These are phyloP conservation scores for Ramicandelaber brevisporus DNA, from an alignment of 192 early-diverging fungal species.

Conservation along the genomic window DNA sequence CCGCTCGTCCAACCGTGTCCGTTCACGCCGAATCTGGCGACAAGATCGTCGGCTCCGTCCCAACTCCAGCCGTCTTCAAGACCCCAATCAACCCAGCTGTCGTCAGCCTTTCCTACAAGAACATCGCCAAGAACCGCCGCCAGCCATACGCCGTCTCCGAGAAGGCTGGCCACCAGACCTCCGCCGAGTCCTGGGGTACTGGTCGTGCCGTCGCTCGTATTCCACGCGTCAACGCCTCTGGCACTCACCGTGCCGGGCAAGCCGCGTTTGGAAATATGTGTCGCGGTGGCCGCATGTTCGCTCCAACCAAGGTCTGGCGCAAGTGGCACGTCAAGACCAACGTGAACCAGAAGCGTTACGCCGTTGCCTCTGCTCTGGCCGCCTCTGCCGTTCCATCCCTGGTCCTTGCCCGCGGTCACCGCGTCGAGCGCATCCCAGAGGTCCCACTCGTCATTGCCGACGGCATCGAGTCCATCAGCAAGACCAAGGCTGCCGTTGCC, in stretches of 20 bases:
- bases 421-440: constrained; percentile 75
- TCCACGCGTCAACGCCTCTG: constrained; percentile 85
- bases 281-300: constrained; percentile 97
- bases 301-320: constrained; percentile 98
- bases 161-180: constrained; percentile 97
- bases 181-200: constrained; percentile 92
- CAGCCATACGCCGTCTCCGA: constrained; percentile 87
- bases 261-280: constrained; percentile 99
- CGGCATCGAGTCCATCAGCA: constrained; percentile 54
- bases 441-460: constrained; percentile 73
- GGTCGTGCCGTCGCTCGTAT: constrained; percentile 99
- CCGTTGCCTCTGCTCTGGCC: constrained; percentile 86
- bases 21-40: constrained; percentile 64
- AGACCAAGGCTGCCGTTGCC: constrained; percentile 83
- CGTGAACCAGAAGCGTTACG: constrained; percentile 95
- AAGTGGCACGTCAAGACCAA: constrained; percentile 99
- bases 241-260: constrained; percentile 93
- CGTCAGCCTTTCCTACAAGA: constrained; percentile 86
- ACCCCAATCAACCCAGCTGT: constrained; percentile 93
- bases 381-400: constrained; percentile 74
- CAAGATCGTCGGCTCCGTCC: constrained; percentile 42
- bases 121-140: constrained; percentile 96
- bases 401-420: constrained; percentile 92
- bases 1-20: constrained; percentile 64
- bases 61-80: constrained; percentile 78